Base-by-base conservation (phyloP, 345 rosid species). In the Rhizophora apiculata region DNA sequence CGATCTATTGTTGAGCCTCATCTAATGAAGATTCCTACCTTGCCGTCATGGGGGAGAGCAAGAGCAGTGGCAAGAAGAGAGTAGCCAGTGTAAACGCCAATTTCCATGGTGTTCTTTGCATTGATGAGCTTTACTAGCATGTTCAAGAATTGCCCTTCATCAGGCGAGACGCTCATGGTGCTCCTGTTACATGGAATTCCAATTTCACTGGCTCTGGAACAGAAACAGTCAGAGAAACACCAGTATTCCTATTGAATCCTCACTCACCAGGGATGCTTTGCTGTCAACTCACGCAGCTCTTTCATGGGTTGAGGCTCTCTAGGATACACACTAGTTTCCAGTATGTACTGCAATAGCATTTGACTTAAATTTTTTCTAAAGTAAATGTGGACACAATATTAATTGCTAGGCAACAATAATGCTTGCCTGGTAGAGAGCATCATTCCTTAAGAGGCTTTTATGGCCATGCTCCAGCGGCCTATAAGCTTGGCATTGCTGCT, bases 71-170 rank as follows among this genome's bases (percentile, higher is more conserved):
- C 94, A 26, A 95, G 72, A 57, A 95, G 96, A 74, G 99, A 95
- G 82, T 92, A 92, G 32, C 99, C 99, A 26, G 98, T 95, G 90
- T 87, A 95, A 52, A 95, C 98, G 18, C 99, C 99, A 21, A 95
- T 95, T 82, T 95, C 99, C 98, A 95, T 95, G 39, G 98, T 95
- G 89, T 92, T 92, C 84, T 95, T 92, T 48, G 98, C 99, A 77
- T 95, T 92, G 79, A 90, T 82, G 20, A 95, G 87, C 81, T 95
- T 95, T 51, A 95, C 77, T n/a, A 95, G 82, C 98, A 90, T 87
- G 91, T 73, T 89, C 81, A 95, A 68, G 74, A 95, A 92, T 73
- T 95, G 99, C 24, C 97, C 99, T 82, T 90, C 98, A 63, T 95
- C 99, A 0, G 98, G 97, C 7, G 98, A 89, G 65, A 98, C 90